Base-by-base conservation (phyloP, 148 eudicot species). In the Vaccinium vitisidaea region DNA sequence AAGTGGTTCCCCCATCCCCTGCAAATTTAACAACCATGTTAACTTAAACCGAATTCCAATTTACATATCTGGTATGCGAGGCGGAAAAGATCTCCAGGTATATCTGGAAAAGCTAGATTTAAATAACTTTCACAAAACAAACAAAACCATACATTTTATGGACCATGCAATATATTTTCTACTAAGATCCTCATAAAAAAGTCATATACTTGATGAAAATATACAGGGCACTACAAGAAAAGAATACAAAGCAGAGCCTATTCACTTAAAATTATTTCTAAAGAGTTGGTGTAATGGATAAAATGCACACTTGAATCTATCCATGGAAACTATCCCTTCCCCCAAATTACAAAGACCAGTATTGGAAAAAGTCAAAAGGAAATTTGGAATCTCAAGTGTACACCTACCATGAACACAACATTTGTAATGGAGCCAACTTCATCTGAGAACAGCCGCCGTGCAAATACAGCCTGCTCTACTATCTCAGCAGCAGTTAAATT, bases 1-100 rank as follows among this genome's bases (percentile, higher is more conserved):
- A 89, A 97, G 93, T 59, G 99, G 99, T 88, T 97, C 99, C 81
- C 99, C 99, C 99, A 97, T 97, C 25, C 99, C 99, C 99, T 97
- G 83, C 84, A 90, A 46, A 83, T 56, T 80, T 77, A 36, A 6
- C 36, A 13, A 83, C 21, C 59, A 32, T 39, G 69, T 73, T 74
- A 69, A 69, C 1, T 69, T 1, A 69, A 65, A 27, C 39, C 16
- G 11, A 69, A 25, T 69, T 39, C 13, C 46, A 79, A 30, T 30
- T 80, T 53, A 27, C 36, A 16, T 25, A 61, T 5, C 13, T 56
- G 75, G 54, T 21, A 80, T 43, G 74, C 6, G 14, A 43, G 80
- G 58, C 23, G 56, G 80, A 76, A 76, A 49, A n/a, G 54, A 76
- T 49, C 32, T 76, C 80, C 56, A 49, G 56, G 32, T 49, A 76